A percentile compares a stretch with the other conserved stretches of the same genome.
These are phyloP conservation scores for Pythium vanterpoolii DNA, from an alignment of 352 stramenopile genomes.

Conservation along the genomic window DNA sequence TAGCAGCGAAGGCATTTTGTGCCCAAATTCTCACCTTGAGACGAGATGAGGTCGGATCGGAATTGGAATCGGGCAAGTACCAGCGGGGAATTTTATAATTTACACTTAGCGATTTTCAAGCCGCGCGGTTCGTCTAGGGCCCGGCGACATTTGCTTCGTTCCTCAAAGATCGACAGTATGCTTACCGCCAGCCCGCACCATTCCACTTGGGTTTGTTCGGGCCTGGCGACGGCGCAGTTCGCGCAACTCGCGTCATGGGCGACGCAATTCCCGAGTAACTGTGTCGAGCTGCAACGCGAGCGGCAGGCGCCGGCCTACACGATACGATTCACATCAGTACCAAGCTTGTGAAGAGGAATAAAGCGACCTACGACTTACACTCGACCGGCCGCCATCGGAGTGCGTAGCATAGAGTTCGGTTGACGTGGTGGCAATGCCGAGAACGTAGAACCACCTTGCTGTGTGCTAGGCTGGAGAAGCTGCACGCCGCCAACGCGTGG, in stretches of 20 bases:
- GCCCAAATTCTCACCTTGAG: no score
- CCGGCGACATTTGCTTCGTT: not conserved
- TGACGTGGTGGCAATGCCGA: constrained; percentile 22
- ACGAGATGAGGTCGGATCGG: no score
- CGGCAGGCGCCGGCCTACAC: constrained; percentile 1
- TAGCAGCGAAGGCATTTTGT: not conserved
- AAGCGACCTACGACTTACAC: constrained; percentile 19
- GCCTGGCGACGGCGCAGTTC: constrained; percentile 13
- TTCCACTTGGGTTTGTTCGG: constrained; percentile 56
- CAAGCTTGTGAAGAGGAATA: not conserved
- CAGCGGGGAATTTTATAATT: constrained; percentile 11
- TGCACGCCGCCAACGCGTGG: constrained; percentile 4
- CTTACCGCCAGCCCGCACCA: constrained; percentile 47
- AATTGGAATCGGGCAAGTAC: no score
- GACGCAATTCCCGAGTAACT: constrained; percentile 27
- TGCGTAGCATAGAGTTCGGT: constrained; percentile 27
- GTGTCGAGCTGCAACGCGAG: not conserved
- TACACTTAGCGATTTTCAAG: constrained; percentile 2
- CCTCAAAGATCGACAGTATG: not conserved
- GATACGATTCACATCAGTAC: not conserved
- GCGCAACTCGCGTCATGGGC: constrained; percentile 10
- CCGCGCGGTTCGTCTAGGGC: not conserved
- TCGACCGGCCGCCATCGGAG: constrained; percentile 25
- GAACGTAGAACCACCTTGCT: not conserved
- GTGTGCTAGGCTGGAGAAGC: constrained; percentile 5